Percentiles rank a stretch among this genome's conserved stretches.
These are phyloP conservation scores for Wickerhamiella dianesei DNA, from an alignment of 805 yeast genomes.

Conservation along the genomic window DNA sequence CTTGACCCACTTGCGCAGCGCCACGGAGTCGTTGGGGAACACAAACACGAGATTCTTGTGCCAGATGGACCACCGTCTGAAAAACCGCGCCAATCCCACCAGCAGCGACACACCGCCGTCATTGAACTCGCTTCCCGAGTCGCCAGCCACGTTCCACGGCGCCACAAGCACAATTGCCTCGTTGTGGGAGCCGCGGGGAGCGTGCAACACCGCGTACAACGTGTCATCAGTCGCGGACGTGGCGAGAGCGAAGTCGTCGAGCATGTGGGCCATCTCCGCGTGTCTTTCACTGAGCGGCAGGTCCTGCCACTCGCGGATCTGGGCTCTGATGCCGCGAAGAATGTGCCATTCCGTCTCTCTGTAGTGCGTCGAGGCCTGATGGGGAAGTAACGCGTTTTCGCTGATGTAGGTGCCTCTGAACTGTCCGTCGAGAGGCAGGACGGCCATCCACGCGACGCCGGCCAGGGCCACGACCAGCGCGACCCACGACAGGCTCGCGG, in stretches of 20 bases:
- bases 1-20: conserved; percentile 79
- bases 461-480: conserved; percentile 20
- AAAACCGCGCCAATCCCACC: conserved; percentile 62
- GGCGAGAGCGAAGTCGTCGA: conserved; percentile 59
- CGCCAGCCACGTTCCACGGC: conserved; percentile 71
- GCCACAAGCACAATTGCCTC: conserved; percentile 86
- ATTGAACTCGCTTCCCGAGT: conserved; percentile 40
- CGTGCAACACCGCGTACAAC: conserved; percentile 67
- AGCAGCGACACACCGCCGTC: conserved; percentile 69
- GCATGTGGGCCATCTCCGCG: conserved; percentile 39
- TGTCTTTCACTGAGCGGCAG: conserved; percentile 28
- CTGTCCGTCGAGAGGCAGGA: conserved; percentile 69
- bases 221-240: conserved; percentile 27
- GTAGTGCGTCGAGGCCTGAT: conserved; percentile 83
- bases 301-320: conserved; percentile 30
- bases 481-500: conserved; percentile 20
- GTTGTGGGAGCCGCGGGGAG: conserved; percentile 91
- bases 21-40: conserved; percentile 55
- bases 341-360: conserved; percentile 92
- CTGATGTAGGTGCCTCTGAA: conserved; percentile 74
- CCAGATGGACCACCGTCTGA: conserved; percentile 83
- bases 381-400: conserved; percentile 94
- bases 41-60: conserved; percentile 85
- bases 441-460: conserved; percentile 44
- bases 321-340: conserved; percentile 69